Percentiles rank a stretch among this genome's conserved stretches.
Conservation (phyloP, 495 filamentous ascomycete genomes). For the Sordaria brevicollis region DNA sequence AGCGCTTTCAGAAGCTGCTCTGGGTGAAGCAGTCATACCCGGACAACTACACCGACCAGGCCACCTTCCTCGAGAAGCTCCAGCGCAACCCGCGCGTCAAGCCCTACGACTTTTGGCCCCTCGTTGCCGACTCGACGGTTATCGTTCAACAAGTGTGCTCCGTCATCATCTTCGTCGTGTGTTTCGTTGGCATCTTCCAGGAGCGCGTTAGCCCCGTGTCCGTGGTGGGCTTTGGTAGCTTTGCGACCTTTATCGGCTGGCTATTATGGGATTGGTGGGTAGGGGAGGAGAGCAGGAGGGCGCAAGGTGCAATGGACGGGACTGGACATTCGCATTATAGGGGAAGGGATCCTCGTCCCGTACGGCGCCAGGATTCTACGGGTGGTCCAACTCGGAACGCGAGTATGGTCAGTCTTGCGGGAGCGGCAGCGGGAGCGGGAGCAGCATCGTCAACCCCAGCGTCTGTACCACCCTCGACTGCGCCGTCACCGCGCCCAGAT, state of each 20-base stretch:
- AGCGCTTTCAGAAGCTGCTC: slow-evolving; percentile 86
- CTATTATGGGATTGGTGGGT: slow-evolving; percentile 86
- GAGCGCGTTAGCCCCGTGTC: slow-evolving; percentile 76
- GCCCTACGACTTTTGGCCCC: slow-evolving; percentile 96
- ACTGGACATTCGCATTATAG: neutral
- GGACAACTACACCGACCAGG: slow-evolving; percentile 96
- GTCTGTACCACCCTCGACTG: slow-evolving; percentile 23
- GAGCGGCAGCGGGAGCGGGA: slow-evolving; percentile 1
- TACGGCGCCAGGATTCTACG: slow-evolving; percentile 15
- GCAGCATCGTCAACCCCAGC: neutral
- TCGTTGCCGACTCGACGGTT: slow-evolving; percentile 89
- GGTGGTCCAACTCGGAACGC: slow-evolving; percentile 7
- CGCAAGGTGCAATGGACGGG: slow-evolving; percentile 33
- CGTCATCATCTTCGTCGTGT: slow-evolving; percentile 87
- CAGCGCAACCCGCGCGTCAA: slow-evolving; percentile 91
- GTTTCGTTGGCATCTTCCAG: slow-evolving; percentile 83
- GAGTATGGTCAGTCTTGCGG: slow-evolving; percentile 18
- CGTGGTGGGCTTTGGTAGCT: slow-evolving; percentile 73
- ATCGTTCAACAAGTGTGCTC: slow-evolving; percentile 95
- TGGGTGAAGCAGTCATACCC: slow-evolving; percentile 98
- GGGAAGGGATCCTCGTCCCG: slow-evolving; percentile 9
- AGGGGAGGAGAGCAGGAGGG: slow-evolving; percentile 32
- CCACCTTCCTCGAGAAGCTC: slow-evolving; percentile 89
- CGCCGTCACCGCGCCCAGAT: slow-evolving; percentile 24
- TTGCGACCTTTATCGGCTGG: slow-evolving; percentile 82